A percentile compares a stretch with the other conserved stretches of the same genome.
Conservation (phyloP, 2,329 filamentous ascomycete genomes). For the Zasmidium citrigriseum region DNA sequence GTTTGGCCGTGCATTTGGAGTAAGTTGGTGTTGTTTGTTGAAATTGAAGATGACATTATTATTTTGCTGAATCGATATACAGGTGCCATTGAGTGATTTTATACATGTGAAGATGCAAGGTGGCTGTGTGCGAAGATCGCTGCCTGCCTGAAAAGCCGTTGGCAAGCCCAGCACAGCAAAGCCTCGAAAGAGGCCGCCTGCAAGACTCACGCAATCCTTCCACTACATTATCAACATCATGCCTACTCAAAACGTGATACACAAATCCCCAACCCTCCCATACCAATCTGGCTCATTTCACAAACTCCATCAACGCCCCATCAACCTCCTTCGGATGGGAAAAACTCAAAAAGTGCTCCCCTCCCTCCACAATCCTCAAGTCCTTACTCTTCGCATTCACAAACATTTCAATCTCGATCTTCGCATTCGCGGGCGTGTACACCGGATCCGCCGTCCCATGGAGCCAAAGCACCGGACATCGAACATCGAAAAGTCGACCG, state of each 20-base stretch:
- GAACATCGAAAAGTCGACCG: conserved; percentile 47
- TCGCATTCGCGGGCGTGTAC: conserved; percentile 44
- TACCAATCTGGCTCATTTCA: too few species aligned
- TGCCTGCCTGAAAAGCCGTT: too few species aligned
- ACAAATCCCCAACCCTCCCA: too few species aligned
- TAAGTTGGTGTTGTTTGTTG: not conserved
- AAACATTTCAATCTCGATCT: conserved; percentile 53
- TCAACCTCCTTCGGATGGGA: conserved; percentile 50
- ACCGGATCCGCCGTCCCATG: conserved; percentile 47
- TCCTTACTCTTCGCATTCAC: conserved; percentile 44
- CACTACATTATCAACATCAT: too few species aligned
- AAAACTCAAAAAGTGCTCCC: conserved; percentile 53
- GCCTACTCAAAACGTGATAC: too few species aligned
- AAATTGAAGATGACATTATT: not conserved
- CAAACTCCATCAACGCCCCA: conserved; percentile 35
- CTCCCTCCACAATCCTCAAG: conserved; percentile 47
- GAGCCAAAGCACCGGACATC: conserved; percentile 55
- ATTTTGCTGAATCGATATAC: too few species aligned
- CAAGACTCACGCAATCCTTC: too few species aligned
- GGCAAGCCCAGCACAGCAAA: too few species aligned
- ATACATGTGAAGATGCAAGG: too few species aligned
- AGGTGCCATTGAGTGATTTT: too few species aligned
- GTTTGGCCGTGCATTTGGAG: not conserved
- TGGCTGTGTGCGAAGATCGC: too few species aligned
- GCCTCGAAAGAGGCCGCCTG: too few species aligned